Base-by-base conservation (phyloP, 495 filamentous ascomycete genomes). In the Letharia lupina region DNA sequence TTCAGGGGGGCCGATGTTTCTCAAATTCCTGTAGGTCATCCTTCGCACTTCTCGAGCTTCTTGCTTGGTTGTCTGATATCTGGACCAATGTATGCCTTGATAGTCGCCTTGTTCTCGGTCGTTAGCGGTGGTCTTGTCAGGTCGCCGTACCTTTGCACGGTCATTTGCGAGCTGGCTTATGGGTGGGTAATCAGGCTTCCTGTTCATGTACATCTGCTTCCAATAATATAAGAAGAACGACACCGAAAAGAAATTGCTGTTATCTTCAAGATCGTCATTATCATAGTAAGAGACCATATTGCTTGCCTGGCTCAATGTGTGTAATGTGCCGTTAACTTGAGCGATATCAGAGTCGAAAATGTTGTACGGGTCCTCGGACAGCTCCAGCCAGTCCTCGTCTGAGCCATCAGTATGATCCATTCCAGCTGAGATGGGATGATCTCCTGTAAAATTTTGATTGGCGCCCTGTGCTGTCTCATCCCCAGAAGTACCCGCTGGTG, bases 51-150 rank as follows among this genome's bases (percentile, higher is more conserved):
- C 75, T 62, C 86, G 80, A 31, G 89, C 89, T 44, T 82, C 78
- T 9, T 76, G 71, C 56, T 87, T 82, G 23, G 79, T 83, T 6
- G 90, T 85, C 8, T 84, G 85, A 8, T 93, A 69, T 2, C 78
- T 77, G 12, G 81, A 78, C 85, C 91, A 96, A 59, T 89, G 79
- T 48, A 96, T 88, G 61, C 91, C 89, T 72, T 96, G 91, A 39
- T 91, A 74, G 72, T 96, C 91, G 69, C 78, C 89, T 28, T 73
- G 71, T 48, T 89, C 86, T 1, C 82, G 83, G 31, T 80, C 74
- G 20, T 86, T 76, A 66, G 7, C 72, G 65, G 75, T 70, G 41
- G 80, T 75, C 69, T 77, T 75, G 5, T 65, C 67, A 16, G 80
- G 83, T 23, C 78, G 79, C 41, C 47, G 33, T 52, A 48, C 39